Base-by-base conservation (phyloP, 2,329 filamentous ascomycete species). In the Lecanicillium sp. region DNA sequence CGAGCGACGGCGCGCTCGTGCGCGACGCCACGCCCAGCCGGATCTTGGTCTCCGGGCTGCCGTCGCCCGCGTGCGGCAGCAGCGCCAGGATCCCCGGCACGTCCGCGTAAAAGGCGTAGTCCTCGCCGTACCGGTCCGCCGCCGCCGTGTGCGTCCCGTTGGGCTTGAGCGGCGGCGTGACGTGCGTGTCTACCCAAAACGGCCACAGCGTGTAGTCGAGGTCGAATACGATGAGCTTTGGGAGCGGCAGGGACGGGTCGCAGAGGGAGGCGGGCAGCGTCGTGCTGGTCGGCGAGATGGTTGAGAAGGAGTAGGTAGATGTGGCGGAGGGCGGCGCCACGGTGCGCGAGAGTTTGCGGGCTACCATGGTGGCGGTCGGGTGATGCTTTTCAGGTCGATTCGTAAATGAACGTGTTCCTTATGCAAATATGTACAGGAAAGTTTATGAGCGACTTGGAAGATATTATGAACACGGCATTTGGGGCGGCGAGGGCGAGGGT, bases 191-290 rank as follows among this genome's bases (percentile, higher is more conserved):
- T 2, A 94, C 82, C 90, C 90, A 97, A 65, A 96, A 96, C 4
- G 89, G 88, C 92, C 90, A 97, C n/a, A 97, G 72, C 0, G 92
- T 97, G 71, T 96, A 97, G 71, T 97, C 90, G 46, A 97, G 78
- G 60, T 97, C 92, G 65, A 97, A 96, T 46, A 92, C 85, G 51
- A 97, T 74, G 49, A 95, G 73, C 45, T 81, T 79, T 0, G 89
- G 89, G 2, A 95, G 74, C 0, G 87, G 85, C 0, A 79, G 74
- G 12, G 49, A 37, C 30, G 77, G 62, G 59, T 76, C 69, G 48
- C 57, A 53, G 28, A 77, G 66, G 49, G 69, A 65, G 17, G 56
- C 25, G 4, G 70, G 69, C n/a, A 38, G 5, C 15, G 10, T 17
- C 25, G 4, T n/a, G 25, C 5, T 14, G 12, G 27, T 8, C 3